Evolutionary conservation across 306 rosid species (phyloP).

Genomic region (Pterocarpus macrocarpus): DNA sequence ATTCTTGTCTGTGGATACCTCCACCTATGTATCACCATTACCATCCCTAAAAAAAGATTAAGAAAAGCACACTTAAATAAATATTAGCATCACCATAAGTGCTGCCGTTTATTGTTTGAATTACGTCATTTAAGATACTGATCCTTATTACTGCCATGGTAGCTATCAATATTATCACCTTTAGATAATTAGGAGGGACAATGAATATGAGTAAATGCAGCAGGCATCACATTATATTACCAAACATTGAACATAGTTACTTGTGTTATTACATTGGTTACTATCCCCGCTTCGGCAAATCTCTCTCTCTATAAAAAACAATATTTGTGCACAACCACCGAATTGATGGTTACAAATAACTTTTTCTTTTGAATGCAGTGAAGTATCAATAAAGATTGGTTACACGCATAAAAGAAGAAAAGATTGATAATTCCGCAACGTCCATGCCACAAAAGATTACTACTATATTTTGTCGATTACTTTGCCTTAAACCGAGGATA

Average conservation of each 20-base stretch:
- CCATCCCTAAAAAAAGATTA: no score
- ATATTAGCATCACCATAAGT: not conserved
- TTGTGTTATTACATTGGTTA: not conserved
- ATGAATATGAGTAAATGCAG: not conserved
- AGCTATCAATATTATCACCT: not conserved
- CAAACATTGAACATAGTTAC: not conserved
- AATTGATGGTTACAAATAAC: slow-evolving; percentile 5
- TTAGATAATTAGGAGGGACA: not conserved
- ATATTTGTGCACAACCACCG: slow-evolving; percentile 7
- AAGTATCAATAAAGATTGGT: slow-evolving; percentile 9
- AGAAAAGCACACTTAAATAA: not conserved
- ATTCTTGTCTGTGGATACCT: no score
- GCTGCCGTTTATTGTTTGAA: not conserved
- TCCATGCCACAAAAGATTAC: not conserved
- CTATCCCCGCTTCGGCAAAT: no score
- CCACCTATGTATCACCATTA: no score
- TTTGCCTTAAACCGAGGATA: not conserved
- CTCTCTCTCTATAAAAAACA: not conserved
- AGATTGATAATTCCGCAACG: not conserved
- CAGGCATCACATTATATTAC: not conserved
- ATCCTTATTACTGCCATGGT: not conserved
- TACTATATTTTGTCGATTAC: slow-evolving; percentile 6
- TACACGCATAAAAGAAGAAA: not conserved
- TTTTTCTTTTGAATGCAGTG: slow-evolving; percentile 14
- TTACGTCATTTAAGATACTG: not conserved